These are phyloP conservation scores for Naematelia aurantialba DNA, from an alignment of 768 basidiomycete genomes.

Conservation along the genomic window DNA sequence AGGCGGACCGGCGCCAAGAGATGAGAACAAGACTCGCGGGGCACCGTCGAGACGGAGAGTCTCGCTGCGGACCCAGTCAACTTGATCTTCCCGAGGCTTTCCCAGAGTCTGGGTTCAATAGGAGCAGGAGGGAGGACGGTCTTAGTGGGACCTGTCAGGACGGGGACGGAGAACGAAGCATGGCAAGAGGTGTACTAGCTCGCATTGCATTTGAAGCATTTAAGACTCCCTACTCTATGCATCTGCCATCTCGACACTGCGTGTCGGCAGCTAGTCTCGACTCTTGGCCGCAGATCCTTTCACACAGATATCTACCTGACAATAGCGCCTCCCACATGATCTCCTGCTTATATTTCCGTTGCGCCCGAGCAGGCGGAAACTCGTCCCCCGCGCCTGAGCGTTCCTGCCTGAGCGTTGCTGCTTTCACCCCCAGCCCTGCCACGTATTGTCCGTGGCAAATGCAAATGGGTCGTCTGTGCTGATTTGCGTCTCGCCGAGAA, in stretches of 20 bases:
- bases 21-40: conserved; percentile 8
- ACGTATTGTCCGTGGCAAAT: neutral
- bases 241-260: neutral
- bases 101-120: too few species aligned
- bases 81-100: too few species aligned
- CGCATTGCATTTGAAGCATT: neutral
- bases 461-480: neutral
- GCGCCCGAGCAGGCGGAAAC: too few species aligned
- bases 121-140: too few species aligned
- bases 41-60: too few species aligned
- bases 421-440: neutral
- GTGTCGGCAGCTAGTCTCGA: too few species aligned
- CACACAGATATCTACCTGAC: too few species aligned
- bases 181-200: neutral
- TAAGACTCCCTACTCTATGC: neutral
- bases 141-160: neutral
- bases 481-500: neutral
- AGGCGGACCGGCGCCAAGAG: conserved; percentile 32
- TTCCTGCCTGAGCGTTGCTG: neutral
- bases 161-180: neutral
- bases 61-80: too few species aligned
- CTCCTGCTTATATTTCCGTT: too few species aligned
- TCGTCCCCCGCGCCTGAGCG: neutral
- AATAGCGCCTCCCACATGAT: too few species aligned
- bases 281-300: too few species aligned